Evolutionary conservation across 1,284 basidiomycete genomes (phyloP), one percentile per base, ranked within the genome.

Genomic region (Sanghuangporus baumii): DNA sequence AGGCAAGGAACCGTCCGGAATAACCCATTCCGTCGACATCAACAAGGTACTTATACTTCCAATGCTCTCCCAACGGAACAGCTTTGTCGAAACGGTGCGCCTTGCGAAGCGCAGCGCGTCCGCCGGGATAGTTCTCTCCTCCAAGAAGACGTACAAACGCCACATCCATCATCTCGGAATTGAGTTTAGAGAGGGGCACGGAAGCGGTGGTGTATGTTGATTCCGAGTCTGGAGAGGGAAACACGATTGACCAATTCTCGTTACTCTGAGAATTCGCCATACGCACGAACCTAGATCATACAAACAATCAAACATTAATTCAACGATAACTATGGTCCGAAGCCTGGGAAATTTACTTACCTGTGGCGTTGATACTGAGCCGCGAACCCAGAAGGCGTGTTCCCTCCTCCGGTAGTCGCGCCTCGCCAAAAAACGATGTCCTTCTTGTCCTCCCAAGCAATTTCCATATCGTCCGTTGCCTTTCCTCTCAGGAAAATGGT

Each of bases 1-100:
- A 88, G 0, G 91, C 86, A 77, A 96, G 86, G 72, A 96, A 92
- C 54, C 91, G 81, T 5, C 90, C 95, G 46, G 91, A 94, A 73
- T 97, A 97, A n/a, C 91, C 89, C 88, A 94, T 94, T 40, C 95
- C 95, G 71, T 97, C 95, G 60, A 97, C 74, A 74, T 97, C 95
- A 66, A 96, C 76, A 26, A 96, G 79, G 71, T 95, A 96, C 76
- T 96, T 96, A 79, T 95, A 92, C 60, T 87, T 81, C 95, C 95
- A 97, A 70, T 94, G 89, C 66, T 88, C 83, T 3, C 93, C 92
- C 1, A 97, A 78, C 5, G 89, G 87, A 0, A 92, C 92, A 1
- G 91, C 78, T 60, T 89, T 84, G 11, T 83, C 86, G 68, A 94
- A 92, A 36, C 91, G 82, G 72, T 94, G 89, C 46, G 84, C 79